phyloP scores from a whole-genome alignment of 2,329 filamentous ascomycete genomes.

The Talaromyces amestolkiae region DNA sequence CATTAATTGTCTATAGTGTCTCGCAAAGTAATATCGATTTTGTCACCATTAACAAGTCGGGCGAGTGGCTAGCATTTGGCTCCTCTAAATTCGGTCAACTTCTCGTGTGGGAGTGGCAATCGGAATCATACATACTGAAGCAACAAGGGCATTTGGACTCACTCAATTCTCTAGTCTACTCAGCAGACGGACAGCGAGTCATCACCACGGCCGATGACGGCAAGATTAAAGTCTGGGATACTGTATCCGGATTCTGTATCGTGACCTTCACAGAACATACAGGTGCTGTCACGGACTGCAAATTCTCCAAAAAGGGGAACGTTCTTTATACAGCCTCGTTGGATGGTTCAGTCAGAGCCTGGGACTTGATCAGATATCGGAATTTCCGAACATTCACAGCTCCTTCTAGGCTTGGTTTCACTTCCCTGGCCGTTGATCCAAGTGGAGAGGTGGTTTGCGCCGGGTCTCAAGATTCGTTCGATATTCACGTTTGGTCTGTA shows the following conservation, averaged over 20 bases:
- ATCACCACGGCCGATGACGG: conserved; percentile 94
- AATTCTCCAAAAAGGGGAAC: conserved; percentile 92
- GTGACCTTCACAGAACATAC: conserved; percentile 98
- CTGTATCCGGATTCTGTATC: conserved; percentile 93
- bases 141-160: conserved; percentile 97
- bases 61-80: conserved; percentile 96
- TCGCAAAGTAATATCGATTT: conserved; percentile 96
- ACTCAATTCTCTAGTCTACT: conserved; percentile 90
- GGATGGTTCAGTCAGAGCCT: conserved; percentile 90
- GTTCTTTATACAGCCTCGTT: conserved; percentile 93
- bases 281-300: conserved; percentile 84
- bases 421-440: conserved; percentile 91
- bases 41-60: conserved; percentile 88
- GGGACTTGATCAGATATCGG: conserved; percentile 92
- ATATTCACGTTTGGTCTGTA: conserved; percentile 97
- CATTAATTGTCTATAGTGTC: conserved; percentile 61
- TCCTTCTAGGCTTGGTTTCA: conserved; percentile 85
- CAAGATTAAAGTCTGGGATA: conserved; percentile 98
- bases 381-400: conserved; percentile 98
- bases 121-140: conserved; percentile 96
- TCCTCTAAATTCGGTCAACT: conserved; percentile 92
- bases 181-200: conserved; percentile 87
- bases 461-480: conserved; percentile 91
- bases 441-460: conserved; percentile 95
- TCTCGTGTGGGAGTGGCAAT: conserved; percentile 99